These are phyloP conservation scores for Ascochyta fabae DNA, from an alignment of 2,329 filamentous ascomycete species.

Conservation along the genomic window DNA sequence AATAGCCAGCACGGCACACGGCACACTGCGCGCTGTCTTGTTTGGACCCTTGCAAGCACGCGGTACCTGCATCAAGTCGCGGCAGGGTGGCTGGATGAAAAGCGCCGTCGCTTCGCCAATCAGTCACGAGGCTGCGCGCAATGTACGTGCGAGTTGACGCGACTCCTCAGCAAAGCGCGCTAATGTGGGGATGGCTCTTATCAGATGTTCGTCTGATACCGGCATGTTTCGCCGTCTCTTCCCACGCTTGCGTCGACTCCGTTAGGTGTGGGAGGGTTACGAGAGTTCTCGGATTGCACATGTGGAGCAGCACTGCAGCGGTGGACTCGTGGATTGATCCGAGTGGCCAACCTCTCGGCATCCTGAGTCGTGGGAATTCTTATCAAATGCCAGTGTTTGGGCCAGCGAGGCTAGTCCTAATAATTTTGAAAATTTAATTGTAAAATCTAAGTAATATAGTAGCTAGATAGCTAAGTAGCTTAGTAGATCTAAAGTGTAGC, in stretches of 20 bases:
- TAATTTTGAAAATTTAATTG: too few species aligned
- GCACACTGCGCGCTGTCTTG: neutral
- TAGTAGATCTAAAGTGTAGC: too few species aligned
- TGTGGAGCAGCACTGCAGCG: slow-evolving; percentile 6
- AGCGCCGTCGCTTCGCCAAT: slow-evolving; percentile 7
- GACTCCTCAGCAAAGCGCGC: neutral
- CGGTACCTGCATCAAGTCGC: slow-evolving; percentile 13
- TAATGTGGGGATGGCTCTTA: neutral
- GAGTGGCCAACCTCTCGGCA: slow-evolving; percentile 8
- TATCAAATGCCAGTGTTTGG: slow-evolving; percentile 5
- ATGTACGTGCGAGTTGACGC: slow-evolving; percentile 17
- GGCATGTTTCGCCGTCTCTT: slow-evolving; percentile 8
- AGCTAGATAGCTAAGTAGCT: too few species aligned
- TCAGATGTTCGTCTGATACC: slow-evolving; percentile 7
- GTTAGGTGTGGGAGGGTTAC: neutral
- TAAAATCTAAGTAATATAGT: too few species aligned
- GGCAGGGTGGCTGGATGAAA: neutral
- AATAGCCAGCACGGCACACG: neutral
- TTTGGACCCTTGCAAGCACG: neutral
- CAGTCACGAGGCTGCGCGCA: slow-evolving; percentile 13
- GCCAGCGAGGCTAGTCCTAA: too few species aligned
- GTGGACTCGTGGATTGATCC: slow-evolving; percentile 1
- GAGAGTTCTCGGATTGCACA: neutral
- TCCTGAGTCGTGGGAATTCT: slow-evolving; percentile 8
- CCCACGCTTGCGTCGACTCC: slow-evolving; percentile 1